Evolutionary conservation across 345 rosid genomes (phyloP).

Genomic region (Gossypioides kirkii): DNA sequence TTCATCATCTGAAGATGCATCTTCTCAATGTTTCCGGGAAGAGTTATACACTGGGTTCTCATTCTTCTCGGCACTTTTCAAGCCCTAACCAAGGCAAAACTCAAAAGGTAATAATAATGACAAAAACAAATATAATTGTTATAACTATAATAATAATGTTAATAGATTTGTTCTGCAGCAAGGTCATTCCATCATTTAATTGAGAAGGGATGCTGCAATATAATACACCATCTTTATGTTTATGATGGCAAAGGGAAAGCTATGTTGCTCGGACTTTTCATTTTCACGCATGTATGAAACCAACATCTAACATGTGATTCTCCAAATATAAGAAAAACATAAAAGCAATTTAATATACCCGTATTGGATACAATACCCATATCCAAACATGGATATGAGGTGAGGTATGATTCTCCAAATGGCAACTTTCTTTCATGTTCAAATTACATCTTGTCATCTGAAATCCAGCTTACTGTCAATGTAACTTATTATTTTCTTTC

Average conservation of each 20-base stretch:
- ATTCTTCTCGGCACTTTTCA: conserved; percentile 41
- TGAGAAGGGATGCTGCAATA: not conserved
- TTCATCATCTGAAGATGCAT: conserved; percentile 72
- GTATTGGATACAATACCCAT: too few species aligned
- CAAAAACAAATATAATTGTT: not conserved
- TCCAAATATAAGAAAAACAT: too few species aligned
- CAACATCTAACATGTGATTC: too few species aligned
- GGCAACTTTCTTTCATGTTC: not conserved
- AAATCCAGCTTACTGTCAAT: not conserved
- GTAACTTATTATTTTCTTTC: not conserved
- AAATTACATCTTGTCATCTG: not conserved
- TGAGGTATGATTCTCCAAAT: not conserved
- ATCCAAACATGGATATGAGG: too few species aligned
- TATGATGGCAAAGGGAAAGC: not conserved
- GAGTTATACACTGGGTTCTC: conserved; percentile 34
- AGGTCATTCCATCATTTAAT: not conserved
- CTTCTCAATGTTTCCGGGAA: conserved; percentile 54
- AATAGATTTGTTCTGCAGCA: conserved; percentile 19
- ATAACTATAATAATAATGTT: not conserved
- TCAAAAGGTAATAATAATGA: conserved; percentile 23
- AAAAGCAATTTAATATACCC: too few species aligned
- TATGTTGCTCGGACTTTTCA: too few species aligned
- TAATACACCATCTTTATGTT: not conserved
- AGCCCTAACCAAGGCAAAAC: conserved; percentile 44
- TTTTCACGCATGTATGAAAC: too few species aligned